These are phyloP conservation scores for Malus sieversii DNA, from an alignment of 306 rosid genomes.

Conservation along the genomic window DNA sequence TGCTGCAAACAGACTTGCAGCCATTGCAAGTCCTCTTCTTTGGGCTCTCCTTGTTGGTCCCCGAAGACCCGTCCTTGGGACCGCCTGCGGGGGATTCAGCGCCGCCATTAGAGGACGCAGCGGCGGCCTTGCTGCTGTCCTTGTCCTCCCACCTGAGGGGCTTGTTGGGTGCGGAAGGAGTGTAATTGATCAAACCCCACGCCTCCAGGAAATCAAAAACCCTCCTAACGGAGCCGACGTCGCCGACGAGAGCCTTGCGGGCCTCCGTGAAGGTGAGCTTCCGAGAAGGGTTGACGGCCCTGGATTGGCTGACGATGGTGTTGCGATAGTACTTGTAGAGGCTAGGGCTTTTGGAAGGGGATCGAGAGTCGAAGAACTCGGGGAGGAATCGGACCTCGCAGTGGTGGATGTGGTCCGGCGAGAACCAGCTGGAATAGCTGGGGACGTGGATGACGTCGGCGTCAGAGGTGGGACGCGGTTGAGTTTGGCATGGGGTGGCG, in stretches of 20 bases:
- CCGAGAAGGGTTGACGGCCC: slow-evolving; percentile 47
- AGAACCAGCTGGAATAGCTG: slow-evolving; percentile 81
- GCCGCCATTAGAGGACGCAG: slow-evolving; percentile 4
- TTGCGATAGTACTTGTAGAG: slow-evolving; percentile 79
- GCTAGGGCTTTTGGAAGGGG: slow-evolving; percentile 58
- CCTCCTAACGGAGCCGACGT: slow-evolving; percentile 77
- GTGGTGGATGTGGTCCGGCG: slow-evolving; percentile 52
- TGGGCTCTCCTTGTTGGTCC: slow-evolving; percentile 32
- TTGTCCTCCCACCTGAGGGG: slow-evolving; percentile 87
- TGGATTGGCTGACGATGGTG: slow-evolving; percentile 54
- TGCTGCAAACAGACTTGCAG: slow-evolving; percentile 71
- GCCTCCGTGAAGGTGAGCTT: slow-evolving; percentile 81
- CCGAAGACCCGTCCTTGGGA: slow-evolving; percentile 21
- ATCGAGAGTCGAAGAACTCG: slow-evolving; percentile 57
- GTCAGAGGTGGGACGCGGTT: slow-evolving; percentile 20
- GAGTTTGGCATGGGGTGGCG: slow-evolving; percentile 2
- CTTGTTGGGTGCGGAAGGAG: slow-evolving; percentile 45
- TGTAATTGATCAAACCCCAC: slow-evolving; percentile 83
- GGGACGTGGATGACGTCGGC: slow-evolving; percentile 42
- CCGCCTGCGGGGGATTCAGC: not conserved
- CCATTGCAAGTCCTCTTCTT: slow-evolving; percentile 76
- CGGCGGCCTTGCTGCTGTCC: slow-evolving; percentile 37
- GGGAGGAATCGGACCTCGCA: slow-evolving; percentile 76
- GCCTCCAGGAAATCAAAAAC: slow-evolving; percentile 82
- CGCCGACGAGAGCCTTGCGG: slow-evolving; percentile 77